Percentiles rank a stretch among this genome's conserved stretches.
Evolutionary conservation across 805 yeast species (phyloP).

Genomic region (Suhomyces prunicola): DNA sequence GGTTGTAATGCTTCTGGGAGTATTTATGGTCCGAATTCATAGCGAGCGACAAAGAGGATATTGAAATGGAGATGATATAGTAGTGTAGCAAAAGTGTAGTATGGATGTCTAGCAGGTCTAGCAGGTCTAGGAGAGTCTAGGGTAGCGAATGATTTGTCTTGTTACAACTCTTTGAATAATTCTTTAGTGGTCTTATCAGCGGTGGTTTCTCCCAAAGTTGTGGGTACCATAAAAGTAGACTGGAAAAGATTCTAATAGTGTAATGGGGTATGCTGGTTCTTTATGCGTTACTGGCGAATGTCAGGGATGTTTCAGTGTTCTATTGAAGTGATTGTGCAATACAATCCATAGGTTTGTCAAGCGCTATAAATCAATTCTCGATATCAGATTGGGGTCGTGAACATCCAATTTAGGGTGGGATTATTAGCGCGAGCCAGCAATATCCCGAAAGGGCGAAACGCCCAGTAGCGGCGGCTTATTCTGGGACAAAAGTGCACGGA

Average conservation of each 20-base stretch:
- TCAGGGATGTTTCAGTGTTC: not conserved
- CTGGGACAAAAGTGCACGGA: not conserved
- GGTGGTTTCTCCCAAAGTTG: not conserved
- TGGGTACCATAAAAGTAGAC: not conserved
- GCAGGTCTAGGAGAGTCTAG: too few species aligned
- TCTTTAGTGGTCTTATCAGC: not conserved
- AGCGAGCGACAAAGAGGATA: not conserved
- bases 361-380: not conserved
- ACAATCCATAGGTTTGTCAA: not conserved
- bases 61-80: not conserved
- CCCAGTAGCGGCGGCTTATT: not conserved
- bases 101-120: too few species aligned
- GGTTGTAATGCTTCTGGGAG: not conserved
- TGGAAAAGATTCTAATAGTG: not conserved
- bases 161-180: too few species aligned
- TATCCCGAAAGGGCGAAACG: not conserved
- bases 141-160: too few species aligned
- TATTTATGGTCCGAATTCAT: not conserved
- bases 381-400: not conserved
- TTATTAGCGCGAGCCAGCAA: not conserved
- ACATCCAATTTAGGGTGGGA: not conserved
- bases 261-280: not conserved
- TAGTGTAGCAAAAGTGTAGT: too few species aligned
- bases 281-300: not conserved
- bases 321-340: not conserved